Evolutionary conservation across 2,329 filamentous ascomycete species (phyloP).

Genomic region (Beauveria pseudobassiana): DNA sequence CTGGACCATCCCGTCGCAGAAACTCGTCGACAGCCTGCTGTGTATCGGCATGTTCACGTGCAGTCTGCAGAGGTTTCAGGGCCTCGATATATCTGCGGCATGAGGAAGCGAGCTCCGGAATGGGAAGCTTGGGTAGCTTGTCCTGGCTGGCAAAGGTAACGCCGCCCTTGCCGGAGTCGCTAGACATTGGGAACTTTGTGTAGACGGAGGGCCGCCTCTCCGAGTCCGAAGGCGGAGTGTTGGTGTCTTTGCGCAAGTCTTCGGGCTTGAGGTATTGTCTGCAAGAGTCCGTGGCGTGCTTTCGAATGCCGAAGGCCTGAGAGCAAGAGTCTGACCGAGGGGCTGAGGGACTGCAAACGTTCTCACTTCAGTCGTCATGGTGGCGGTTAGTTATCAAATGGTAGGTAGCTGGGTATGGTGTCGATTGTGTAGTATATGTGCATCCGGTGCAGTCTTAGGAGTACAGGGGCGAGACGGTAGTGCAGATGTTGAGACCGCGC

Average conservation of each 20-base stretch:
- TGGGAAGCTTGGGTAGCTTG: constrained; percentile 81
- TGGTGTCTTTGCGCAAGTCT: neutral
- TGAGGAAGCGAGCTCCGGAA: constrained; percentile 76
- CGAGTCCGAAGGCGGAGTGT: neutral
- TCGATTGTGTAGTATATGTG: neutral
- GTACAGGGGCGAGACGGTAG: constrained; percentile 69
- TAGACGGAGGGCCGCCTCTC: constrained; percentile 19
- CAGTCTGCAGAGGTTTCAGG: constrained; percentile 71
- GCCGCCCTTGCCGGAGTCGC: constrained; percentile 54
- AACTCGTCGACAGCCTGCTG: constrained; percentile 77
- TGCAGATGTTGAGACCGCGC: constrained; percentile 77
- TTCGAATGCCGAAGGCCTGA: constrained; percentile 26
- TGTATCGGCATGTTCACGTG: constrained; percentile 77
- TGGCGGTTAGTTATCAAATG: constrained; percentile 19
- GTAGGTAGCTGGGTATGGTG: neutral
- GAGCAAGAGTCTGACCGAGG: constrained; percentile 61
- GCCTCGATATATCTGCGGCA: constrained; percentile 73
- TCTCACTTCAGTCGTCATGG: constrained; percentile 31
- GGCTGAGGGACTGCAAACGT: constrained; percentile 58
- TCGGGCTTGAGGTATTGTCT: constrained; percentile 14
- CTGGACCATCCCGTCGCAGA: constrained; percentile 69
- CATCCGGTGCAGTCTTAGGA: constrained; percentile 33
- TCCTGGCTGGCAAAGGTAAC: constrained; percentile 89
- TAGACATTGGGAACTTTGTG: constrained; percentile 42
- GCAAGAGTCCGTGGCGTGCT: constrained; percentile 8